Conservation (phyloP, 202 grass and related monocot species). For the Cymbopogon flexuosus region DNA sequence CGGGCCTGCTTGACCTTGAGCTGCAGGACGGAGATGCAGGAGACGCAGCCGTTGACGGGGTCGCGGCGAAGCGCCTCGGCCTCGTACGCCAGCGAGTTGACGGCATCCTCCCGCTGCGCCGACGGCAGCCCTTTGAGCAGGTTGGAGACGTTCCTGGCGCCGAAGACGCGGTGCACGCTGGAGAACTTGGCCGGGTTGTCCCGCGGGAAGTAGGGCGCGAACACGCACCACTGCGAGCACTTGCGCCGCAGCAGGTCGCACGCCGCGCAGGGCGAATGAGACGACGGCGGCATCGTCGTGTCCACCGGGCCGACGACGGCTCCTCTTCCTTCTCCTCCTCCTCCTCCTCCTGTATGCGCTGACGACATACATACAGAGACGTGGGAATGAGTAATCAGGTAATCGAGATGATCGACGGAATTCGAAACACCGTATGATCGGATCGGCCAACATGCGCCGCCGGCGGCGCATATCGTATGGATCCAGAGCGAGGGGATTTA, state of each 20-base stretch:
- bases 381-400: background rate
- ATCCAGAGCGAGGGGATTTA: background rate
- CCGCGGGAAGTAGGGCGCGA: constrained; percentile 84
- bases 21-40: constrained; percentile 71
- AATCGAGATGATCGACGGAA: background rate
- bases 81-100: constrained; percentile 74
- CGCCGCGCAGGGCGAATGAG: constrained; percentile 72
- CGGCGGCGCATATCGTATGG: background rate
- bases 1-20: constrained; percentile 49
- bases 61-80: constrained; percentile 64
- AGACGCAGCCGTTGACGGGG: constrained; percentile 84
- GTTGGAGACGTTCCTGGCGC: constrained; percentile 91
- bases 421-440: background rate
- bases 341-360: background rate
- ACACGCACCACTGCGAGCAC: constrained; percentile 72
- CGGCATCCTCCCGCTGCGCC: constrained; percentile 46
- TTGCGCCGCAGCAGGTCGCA: constrained; percentile 85
- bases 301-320: background rate
- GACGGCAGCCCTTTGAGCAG: constrained; percentile 57
- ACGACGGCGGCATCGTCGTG: constrained; percentile 17
- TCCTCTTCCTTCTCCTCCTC: no score
- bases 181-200: constrained; percentile 72
- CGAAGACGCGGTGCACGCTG: constrained; percentile 80
- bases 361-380: background rate
- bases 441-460: background rate